Base-by-base conservation (phyloP, 352 stramenopile genomes). In the Blastocystis sp. region DNA sequence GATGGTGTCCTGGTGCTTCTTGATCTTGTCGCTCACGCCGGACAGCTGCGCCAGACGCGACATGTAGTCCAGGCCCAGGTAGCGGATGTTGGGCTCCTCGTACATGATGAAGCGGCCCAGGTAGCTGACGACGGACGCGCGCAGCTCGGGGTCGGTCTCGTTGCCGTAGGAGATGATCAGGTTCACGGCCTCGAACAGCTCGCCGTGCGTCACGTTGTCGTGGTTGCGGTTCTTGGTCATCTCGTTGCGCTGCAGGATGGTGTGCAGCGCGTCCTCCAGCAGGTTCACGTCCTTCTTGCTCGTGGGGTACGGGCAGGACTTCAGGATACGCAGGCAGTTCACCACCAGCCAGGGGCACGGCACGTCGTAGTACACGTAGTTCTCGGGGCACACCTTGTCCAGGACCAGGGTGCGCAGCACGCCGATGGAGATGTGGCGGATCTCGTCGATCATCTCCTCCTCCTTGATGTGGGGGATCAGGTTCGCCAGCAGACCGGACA, bases 311-410 rank as follows among this genome's bases (percentile, higher is more conserved):
- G 94, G 94, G 90, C 97, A 98, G 40, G 96, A 92, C 90, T 98
- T 95, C 77, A 98, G 89, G 71, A 98, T 94, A 70, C 95, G 95
- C 19, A 98, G 91, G 70, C 95, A 45, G 65, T 94, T 94, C 52
- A 96, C 96, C 91, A 98, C 95, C 54, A 98, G 91, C 95, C 96
- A 98, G 38, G 96, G 96, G 90, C 92, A 96, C 38, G 96, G 94
- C 57, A 95, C 98, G 59, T 95, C 93, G 92, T 98, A 98, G 91
- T 98, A 99, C 87, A 98, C 93, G 91, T 98, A 98, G 89, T 98
- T 95, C 0, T 93, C 89, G 24, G 94, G 94, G 89, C 94, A 98
- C 40, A 92, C 92, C 77, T 96, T 96, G 90, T 98, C 95, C 89
- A 98, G 92, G 9, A 98, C 95, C 3, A 98, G 92, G 64, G 93